Conservation (phyloP, 2,329 filamentous ascomycete genomes). For the Botrytis sinoallii region DNA sequence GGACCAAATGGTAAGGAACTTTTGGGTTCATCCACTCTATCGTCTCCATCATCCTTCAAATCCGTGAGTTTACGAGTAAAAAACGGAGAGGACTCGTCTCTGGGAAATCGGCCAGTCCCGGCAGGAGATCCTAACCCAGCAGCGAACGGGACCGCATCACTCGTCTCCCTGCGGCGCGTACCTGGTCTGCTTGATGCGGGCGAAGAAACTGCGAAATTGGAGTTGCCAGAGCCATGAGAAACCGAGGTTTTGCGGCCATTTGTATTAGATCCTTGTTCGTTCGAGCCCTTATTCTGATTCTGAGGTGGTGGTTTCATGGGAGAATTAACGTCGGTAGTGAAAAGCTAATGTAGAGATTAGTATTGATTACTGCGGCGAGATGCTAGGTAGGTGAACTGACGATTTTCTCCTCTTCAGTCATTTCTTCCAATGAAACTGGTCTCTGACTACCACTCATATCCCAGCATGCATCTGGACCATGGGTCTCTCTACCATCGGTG, state of each 20-base stretch:
- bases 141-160: conserved; percentile 57
- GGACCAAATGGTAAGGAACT: conserved; percentile 44
- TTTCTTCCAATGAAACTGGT: conserved; percentile 69
- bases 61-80: conserved; percentile 53
- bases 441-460: conserved; percentile 66
- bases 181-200: conserved; percentile 71
- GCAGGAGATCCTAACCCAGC: conserved; percentile 58
- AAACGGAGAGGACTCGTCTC: conserved; percentile 62
- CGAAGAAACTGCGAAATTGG: conserved; percentile 67
- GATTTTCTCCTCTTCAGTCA: conserved; percentile 62
- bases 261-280: conserved; percentile 51
- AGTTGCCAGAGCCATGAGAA: conserved; percentile 59
- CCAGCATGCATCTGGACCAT: conserved; percentile 93
- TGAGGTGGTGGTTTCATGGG: conserved; percentile 81
- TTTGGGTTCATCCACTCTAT: conserved; percentile 50
- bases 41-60: conserved; percentile 50
- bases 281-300: conserved; percentile 56
- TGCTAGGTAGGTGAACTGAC: conserved; percentile 41
- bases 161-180: conserved; percentile 78
- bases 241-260: conserved; percentile 80
- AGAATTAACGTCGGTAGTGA: conserved; percentile 86
- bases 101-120: conserved; percentile 53
- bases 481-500: conserved; percentile 70
- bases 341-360: conserved; percentile 56
- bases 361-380: conserved; percentile 11